Evolutionary conservation across 352 stramenopile genomes (phyloP).

Genomic region (Globisporangium acanthophoron): DNA sequence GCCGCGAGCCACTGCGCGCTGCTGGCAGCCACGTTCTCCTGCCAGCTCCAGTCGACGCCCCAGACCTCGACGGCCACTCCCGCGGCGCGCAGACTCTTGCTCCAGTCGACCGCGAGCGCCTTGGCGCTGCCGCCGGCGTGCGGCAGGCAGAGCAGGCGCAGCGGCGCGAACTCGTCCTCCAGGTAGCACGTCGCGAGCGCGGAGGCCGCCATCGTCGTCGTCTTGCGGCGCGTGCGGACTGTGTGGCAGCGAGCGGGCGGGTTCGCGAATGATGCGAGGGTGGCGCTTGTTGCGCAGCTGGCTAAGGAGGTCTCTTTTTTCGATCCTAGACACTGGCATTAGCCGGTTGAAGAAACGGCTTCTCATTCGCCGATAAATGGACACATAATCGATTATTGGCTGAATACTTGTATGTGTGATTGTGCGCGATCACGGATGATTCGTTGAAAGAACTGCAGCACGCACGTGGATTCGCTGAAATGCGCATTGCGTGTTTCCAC

Average conservation of each 20-base stretch:
- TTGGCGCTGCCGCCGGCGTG: slow-evolving; percentile 41
- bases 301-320: too few species aligned
- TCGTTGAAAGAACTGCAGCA: too few species aligned
- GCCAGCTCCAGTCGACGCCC: slow-evolving; percentile 58
- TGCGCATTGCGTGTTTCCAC: too few species aligned
- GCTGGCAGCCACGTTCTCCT: slow-evolving; percentile 8
- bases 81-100: slow-evolving; percentile 27
- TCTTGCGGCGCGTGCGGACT: not conserved
- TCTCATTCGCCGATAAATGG: too few species aligned
- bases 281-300: not conserved
- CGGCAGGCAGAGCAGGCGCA: slow-evolving; percentile 62
- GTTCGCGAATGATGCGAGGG: not conserved
- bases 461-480: too few species aligned
- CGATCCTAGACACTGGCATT: too few species aligned
- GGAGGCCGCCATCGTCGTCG: slow-evolving; percentile 20
- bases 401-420: too few species aligned
- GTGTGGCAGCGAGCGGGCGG: too few species aligned
- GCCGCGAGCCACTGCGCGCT: slow-evolving; percentile 25
- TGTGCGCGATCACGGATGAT: too few species aligned
- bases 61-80: slow-evolving; percentile 45
- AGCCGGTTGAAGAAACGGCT: too few species aligned
- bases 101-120: slow-evolving; percentile 40
- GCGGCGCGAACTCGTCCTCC: slow-evolving; percentile 50
- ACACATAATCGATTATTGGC: too few species aligned
- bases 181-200: slow-evolving; percentile 53